These are phyloP conservation scores for Volvariella surrecta DNA, from an alignment of 1,284 basidiomycete species.

Conservation along the genomic window DNA sequence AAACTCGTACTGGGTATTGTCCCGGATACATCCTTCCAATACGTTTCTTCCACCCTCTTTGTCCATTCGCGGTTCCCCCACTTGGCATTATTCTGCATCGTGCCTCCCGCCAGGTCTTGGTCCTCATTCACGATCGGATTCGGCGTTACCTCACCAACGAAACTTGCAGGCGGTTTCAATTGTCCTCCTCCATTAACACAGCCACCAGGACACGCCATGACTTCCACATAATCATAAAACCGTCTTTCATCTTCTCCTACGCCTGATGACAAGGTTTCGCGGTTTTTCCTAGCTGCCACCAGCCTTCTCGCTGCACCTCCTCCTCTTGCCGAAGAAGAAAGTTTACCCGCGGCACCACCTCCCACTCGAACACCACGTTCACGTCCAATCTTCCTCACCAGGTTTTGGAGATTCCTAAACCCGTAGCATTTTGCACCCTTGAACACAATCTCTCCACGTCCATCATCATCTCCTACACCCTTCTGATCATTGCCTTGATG, in stretches of 20 bases:
- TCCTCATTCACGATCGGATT: constrained; percentile 38
- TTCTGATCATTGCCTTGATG: no score
- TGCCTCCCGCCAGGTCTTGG: constrained; percentile 37
- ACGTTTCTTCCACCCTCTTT: constrained; percentile 64
- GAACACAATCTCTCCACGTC: constrained; percentile 63
- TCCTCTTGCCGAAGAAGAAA: constrained; percentile 22
- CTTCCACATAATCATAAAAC: constrained; percentile 93
- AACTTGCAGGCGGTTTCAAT: constrained; percentile 42
- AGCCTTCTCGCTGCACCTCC: constrained; percentile 20
- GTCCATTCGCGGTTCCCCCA: constrained; percentile 80
- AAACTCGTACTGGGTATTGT: no score
- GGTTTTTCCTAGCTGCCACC: constrained; percentile 24
- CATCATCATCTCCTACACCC: constrained; percentile 21
- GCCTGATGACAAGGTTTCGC: constrained; percentile 4
- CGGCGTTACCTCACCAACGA: background rate
- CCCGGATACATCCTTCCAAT: constrained; percentile 47
- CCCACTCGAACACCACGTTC: constrained; percentile 72
- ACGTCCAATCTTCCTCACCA: constrained; percentile 89
- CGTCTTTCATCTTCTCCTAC: constrained; percentile 34
- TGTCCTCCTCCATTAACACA: constrained; percentile 99
- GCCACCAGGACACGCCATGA: constrained; percentile 98
- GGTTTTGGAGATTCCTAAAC: constrained; percentile 95
- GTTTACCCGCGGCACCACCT: constrained; percentile 54
- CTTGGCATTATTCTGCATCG: constrained; percentile 21
- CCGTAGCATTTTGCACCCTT: constrained; percentile 95